phyloP scores from a whole-genome alignment of 2,329 filamentous ascomycete species.

The Akanthomyces muscarius region DNA sequence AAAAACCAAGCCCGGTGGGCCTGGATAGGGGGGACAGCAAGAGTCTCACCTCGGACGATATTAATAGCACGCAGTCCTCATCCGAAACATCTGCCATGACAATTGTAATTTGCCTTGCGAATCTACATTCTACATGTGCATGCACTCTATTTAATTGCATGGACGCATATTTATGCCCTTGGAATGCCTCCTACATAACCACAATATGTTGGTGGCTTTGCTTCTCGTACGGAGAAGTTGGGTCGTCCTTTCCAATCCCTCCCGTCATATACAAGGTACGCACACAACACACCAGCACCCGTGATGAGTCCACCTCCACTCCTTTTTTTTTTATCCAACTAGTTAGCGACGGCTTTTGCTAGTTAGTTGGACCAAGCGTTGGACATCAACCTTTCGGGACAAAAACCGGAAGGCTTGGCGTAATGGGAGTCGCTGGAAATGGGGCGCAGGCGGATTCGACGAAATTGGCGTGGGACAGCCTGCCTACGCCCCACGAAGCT shows the following conservation, averaged over 20 bases:
- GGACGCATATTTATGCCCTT: constrained; percentile 7
- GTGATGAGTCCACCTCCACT: background rate
- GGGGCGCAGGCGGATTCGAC: constrained; percentile 13
- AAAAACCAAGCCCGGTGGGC: constrained; percentile 10
- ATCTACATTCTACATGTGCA: constrained; percentile 2
- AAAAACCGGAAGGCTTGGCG: constrained; percentile 15
- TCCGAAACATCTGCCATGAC: constrained; percentile 16
- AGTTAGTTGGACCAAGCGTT: constrained; percentile 2
- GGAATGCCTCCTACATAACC: background rate
- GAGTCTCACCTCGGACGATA: constrained; percentile 17
- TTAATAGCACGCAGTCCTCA: constrained; percentile 17
- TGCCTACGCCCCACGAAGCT: constrained; percentile 6
- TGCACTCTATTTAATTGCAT: constrained; percentile 22
- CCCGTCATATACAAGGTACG: background rate
- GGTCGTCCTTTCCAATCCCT: background rate
- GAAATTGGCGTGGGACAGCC: constrained; percentile 15
- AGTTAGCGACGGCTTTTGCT: background rate
- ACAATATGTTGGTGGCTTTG: background rate
- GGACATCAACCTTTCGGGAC: constrained; percentile 11
- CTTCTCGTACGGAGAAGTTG: background rate
- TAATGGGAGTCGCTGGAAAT: constrained; percentile 11
- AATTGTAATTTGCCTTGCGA: constrained; percentile 15
- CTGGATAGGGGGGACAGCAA: constrained; percentile 7
- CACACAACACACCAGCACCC: background rate
- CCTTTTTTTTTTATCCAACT: background rate